Conservation (phyloP, 345 rosid species). For the Eucalyptus brandiana region DNA sequence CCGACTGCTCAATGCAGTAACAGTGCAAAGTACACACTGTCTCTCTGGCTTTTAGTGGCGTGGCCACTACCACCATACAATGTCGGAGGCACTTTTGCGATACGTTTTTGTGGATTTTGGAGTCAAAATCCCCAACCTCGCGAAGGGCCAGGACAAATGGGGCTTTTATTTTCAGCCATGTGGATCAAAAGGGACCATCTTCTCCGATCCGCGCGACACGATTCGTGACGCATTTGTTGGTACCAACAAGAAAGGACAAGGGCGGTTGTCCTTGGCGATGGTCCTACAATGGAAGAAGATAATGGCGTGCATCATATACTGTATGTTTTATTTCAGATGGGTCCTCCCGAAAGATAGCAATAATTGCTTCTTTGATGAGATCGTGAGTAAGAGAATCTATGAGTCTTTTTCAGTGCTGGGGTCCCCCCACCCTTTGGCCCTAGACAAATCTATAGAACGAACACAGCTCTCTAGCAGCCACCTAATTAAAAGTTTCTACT, state of each 20-base stretch:
- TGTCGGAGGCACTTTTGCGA: neutral
- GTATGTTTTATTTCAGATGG: neutral
- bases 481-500: neutral
- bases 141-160: neutral
- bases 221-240: neutral
- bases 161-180: neutral
- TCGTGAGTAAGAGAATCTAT: neutral
- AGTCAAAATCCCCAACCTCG: neutral
- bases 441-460: neutral
- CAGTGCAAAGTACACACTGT: neutral
- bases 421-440: neutral
- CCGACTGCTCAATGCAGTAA: neutral
- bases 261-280: neutral
- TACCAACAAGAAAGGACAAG: neutral
- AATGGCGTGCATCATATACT: neutral
- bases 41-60: neutral
- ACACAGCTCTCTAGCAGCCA: neutral
- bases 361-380: slow-evolving; percentile 11
- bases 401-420: neutral
- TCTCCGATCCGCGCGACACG: neutral
- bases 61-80: neutral
- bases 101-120: neutral
- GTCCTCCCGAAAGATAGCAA: slow-evolving; percentile 6
- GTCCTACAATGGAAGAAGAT: neutral
- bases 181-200: neutral